A percentile compares a stretch with the other conserved stretches of the same genome.
phyloP scores from a whole-genome alignment of 129 eudicot species.

The Daucus carota region DNA sequence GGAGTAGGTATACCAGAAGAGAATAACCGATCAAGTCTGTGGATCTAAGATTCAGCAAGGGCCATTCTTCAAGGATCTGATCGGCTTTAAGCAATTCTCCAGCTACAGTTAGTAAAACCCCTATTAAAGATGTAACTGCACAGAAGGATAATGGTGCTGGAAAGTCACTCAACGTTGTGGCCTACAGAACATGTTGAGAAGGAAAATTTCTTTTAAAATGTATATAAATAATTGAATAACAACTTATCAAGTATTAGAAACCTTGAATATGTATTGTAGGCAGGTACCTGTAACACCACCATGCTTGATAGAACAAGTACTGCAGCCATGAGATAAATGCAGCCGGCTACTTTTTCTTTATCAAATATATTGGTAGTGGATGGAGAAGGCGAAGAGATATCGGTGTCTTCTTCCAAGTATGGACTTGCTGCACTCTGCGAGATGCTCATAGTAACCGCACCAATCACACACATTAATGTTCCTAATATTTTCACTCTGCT shows the following conservation, averaged over 20 bases:
- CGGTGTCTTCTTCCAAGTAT: not conserved
- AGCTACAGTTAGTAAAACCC: conserved; percentile 33
- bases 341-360: conserved; percentile 35
- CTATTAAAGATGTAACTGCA: conserved; percentile 54
- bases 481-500: conserved; percentile 56
- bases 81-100: conserved; percentile 29
- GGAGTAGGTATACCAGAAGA: conserved; percentile 35
- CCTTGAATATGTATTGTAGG: not conserved
- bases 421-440: conserved; percentile 33
- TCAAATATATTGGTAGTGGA: conserved; percentile 18
- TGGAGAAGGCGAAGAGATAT: conserved; percentile 9
- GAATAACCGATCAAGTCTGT: conserved; percentile 32
- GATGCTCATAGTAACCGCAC: conserved; percentile 56
- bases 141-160: conserved; percentile 60
- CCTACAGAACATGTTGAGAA: conserved; percentile 31
- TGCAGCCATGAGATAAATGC: conserved; percentile 54
- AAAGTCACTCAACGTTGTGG: conserved; percentile 43
- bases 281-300: conserved; percentile 52
- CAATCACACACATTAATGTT: conserved; percentile 51
- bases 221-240: not conserved
- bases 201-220: not conserved
- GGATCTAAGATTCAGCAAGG: conserved; percentile 12
- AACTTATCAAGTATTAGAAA: not conserved
- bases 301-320: conserved; percentile 48
- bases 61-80: conserved; percentile 27